A percentile compares a stretch with the other conserved stretches of the same genome.
These are phyloP conservation scores for Penicillium sp. DNA, from an alignment of 2,329 filamentous ascomycete genomes.

Conservation along the genomic window DNA sequence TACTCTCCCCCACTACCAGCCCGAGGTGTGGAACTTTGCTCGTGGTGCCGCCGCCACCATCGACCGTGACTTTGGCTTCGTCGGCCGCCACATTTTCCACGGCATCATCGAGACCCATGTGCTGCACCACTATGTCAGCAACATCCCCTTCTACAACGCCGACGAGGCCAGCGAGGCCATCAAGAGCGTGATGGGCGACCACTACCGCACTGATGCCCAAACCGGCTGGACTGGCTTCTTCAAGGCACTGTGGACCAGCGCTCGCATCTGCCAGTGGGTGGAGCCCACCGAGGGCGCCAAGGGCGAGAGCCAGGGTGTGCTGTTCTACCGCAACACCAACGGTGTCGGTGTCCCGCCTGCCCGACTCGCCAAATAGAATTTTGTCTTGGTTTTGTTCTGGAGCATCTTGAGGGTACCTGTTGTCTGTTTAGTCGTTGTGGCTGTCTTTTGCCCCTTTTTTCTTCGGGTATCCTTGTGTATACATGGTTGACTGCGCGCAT, in stretches of 20 bases:
- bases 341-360: conserved; percentile 66
- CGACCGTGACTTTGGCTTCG: conserved; percentile 94
- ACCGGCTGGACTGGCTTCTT: conserved; percentile 81
- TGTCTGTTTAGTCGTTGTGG: too few relatives aligned
- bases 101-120: conserved; percentile 98
- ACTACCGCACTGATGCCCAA: conserved; percentile 82
- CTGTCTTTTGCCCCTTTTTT: too few relatives aligned
- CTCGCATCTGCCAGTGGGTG: conserved; percentile 93
- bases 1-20: conserved; percentile 85
- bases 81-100: conserved; percentile 85
- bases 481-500: conserved; percentile 10
- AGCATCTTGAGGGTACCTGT: too few relatives aligned
- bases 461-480: conserved; percentile 8
- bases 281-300: conserved; percentile 80
- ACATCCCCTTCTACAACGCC: conserved; percentile 94
- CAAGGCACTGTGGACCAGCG: conserved; percentile 72
- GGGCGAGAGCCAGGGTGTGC: conserved; percentile 76
- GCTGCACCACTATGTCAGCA: conserved; percentile 94
- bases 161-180: conserved; percentile 93
- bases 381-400: not conserved
- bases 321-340: conserved; percentile 96
- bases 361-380: conserved; percentile 39
- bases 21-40: conserved; percentile 84
- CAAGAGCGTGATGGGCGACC: conserved; percentile 88
- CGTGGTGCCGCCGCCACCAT: conserved; percentile 93